Conservation (phyloP, 2,329 filamentous ascomycete species). For the Aspergillus felis region DNA sequence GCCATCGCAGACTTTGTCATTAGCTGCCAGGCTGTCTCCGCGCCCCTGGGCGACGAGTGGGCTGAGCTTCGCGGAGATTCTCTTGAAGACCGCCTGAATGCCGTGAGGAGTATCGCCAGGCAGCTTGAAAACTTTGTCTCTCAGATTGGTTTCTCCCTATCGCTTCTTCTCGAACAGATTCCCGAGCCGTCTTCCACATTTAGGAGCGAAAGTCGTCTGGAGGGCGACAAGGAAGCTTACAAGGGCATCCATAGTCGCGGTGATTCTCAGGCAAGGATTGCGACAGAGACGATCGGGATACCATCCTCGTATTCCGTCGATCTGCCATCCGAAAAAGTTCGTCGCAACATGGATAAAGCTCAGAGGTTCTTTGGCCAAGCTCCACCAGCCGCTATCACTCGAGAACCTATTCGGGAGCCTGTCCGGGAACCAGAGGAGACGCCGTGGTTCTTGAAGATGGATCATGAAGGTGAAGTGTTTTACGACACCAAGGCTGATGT, state of each 20-base stretch:
- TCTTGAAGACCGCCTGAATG: slow-evolving; percentile 77
- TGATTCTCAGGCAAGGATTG: slow-evolving; percentile 37
- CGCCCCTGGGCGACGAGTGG: slow-evolving; percentile 92
- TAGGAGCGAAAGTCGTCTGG: slow-evolving; percentile 37
- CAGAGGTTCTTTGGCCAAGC: slow-evolving; percentile 47
- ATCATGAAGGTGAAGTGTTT: slow-evolving; percentile 82
- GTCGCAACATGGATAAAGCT: slow-evolving; percentile 45
- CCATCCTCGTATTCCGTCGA: slow-evolving; percentile 40
- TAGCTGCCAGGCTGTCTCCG: slow-evolving; percentile 85
- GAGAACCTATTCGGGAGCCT: slow-evolving; percentile 38
- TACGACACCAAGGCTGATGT: slow-evolving; percentile 80
- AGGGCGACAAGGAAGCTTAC: slow-evolving; percentile 22
- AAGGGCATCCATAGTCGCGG: slow-evolving; percentile 24
- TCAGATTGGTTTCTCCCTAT: slow-evolving; percentile 82
- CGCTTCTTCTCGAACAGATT: slow-evolving; percentile 79
- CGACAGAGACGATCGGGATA: slow-evolving; percentile 41
- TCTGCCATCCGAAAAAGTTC: slow-evolving; percentile 35
- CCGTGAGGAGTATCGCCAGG: slow-evolving; percentile 71
- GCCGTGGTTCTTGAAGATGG: slow-evolving; percentile 78
- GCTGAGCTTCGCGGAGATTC: slow-evolving; percentile 85
- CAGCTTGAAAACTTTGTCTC: slow-evolving; percentile 83
- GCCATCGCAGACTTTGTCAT: slow-evolving; percentile 84
- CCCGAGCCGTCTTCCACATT: slow-evolving; percentile 51
- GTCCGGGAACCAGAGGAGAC: slow-evolving; percentile 65
- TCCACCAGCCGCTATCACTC: slow-evolving; percentile 37